A percentile compares a stretch with the other conserved stretches of the same genome.
Conservation (phyloP, 2,329 filamentous ascomycete species). For the Emericellopsis atlantica region DNA sequence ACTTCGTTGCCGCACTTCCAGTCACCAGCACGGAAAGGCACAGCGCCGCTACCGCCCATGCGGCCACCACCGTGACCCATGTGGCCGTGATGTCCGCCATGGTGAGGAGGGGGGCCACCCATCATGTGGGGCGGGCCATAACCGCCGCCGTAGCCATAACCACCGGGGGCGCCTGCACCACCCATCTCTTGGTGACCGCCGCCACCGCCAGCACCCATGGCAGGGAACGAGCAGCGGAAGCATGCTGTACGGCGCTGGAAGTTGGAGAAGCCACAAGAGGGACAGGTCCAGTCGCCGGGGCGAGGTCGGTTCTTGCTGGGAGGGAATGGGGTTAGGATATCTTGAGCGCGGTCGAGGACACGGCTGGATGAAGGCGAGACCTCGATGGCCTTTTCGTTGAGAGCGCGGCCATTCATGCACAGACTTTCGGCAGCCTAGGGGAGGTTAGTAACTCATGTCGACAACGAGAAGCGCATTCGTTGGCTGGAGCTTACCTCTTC, state of each 20-base stretch:
- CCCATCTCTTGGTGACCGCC: constrained; percentile 44
- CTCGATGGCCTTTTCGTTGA: constrained; percentile 98
- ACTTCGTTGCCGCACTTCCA: constrained; percentile 98
- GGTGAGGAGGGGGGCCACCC: constrained; percentile 55
- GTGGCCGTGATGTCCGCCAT: constrained; percentile 33
- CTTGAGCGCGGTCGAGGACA: constrained; percentile 86
- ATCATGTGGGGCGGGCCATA: constrained; percentile 70
- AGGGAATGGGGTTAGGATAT: constrained; percentile 93
- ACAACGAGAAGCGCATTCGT: not conserved
- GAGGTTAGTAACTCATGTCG: not conserved
- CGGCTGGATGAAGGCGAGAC: constrained; percentile 96
- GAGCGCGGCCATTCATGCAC: constrained; percentile 96
- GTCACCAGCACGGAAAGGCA: constrained; percentile 95
- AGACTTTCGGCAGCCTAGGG: constrained; percentile 87
- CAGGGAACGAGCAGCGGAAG: constrained; percentile 99
- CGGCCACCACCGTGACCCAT: constrained; percentile 50
- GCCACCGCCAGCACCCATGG: constrained; percentile 52
- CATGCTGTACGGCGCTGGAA: constrained; percentile 97
- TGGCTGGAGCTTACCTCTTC: constrained; percentile 67
- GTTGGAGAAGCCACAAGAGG: constrained; percentile 97
- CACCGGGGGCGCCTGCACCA: constrained; percentile 36
- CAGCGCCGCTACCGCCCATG: constrained; percentile 72
- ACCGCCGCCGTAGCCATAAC: constrained; percentile 37
- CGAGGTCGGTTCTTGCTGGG: constrained; percentile 97
- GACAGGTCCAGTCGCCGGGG: constrained; percentile 97